Evolutionary conservation across 2,329 filamentous ascomycete species (phyloP).

Genomic region (Trichoderma koningii): DNA sequence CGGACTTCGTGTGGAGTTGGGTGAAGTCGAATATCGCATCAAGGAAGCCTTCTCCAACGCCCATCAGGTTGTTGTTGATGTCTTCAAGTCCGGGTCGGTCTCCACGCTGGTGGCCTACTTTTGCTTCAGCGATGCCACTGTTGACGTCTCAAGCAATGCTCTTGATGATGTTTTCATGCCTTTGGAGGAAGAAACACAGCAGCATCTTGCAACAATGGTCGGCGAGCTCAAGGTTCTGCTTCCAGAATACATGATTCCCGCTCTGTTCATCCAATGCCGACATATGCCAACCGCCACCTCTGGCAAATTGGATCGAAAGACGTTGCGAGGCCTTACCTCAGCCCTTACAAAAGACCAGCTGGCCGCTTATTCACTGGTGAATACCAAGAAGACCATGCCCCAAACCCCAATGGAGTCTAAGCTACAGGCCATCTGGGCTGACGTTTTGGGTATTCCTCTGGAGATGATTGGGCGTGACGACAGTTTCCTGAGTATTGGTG

Average conservation of each 20-base stretch:
- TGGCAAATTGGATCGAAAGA: constrained; percentile 24
- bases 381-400: not conserved
- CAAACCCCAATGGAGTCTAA: constrained; percentile 1
- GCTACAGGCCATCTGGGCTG: constrained; percentile 11
- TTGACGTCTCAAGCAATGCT: not conserved
- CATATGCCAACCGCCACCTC: constrained; percentile 18
- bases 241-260: constrained; percentile 27
- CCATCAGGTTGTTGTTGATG: not conserved
- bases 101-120: not conserved
- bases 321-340: not conserved
- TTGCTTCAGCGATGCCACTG: constrained; percentile 1
- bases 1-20: constrained; percentile 17
- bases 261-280: constrained; percentile 16
- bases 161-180: not conserved
- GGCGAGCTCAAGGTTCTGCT: constrained; percentile 1
- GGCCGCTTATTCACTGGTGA: not conserved
- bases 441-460: not conserved
- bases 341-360: not conserved
- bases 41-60: not conserved
- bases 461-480: constrained; percentile 26
- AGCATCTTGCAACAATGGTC: not conserved
- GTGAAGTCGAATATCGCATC: constrained; percentile 14
- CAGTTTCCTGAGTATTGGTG: constrained; percentile 46
- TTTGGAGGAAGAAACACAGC: not conserved
- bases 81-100: not conserved